phyloP scores from a whole-genome alignment of 306 rosid species.

The Ceratonia siliqua region DNA sequence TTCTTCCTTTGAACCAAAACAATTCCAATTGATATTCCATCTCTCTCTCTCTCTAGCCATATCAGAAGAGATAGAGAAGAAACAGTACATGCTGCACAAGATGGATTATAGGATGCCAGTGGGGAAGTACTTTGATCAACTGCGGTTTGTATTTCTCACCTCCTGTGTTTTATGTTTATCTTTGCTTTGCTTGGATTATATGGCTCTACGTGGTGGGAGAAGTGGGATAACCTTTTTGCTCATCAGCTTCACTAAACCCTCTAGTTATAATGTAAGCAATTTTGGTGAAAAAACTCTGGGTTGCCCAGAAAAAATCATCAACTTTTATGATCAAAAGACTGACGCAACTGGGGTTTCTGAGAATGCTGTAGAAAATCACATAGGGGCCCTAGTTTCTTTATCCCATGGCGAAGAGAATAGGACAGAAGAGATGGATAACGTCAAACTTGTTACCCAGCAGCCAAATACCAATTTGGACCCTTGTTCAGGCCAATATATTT shows the following conservation, averaged over 20 bases:
- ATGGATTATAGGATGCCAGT: slow-evolving; percentile 28
- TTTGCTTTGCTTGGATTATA: slow-evolving; percentile 40
- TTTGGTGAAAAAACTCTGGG: not conserved
- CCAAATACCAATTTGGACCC: slow-evolving; percentile 27
- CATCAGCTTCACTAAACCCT: slow-evolving; percentile 24
- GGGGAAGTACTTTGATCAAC: slow-evolving; percentile 31
- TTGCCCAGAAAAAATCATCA: not conserved
- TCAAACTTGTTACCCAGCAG: not conserved
- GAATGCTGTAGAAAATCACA: not conserved
- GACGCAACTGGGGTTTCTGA: not conserved
- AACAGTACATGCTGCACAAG: not conserved
- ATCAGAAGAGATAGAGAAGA: not conserved
- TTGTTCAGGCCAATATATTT: slow-evolving; percentile 50
- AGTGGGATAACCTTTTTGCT: slow-evolving; percentile 24
- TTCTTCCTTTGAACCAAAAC: not conserved
- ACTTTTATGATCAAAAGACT: not conserved
- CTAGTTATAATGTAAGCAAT: not conserved
- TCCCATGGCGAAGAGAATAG: not conserved
- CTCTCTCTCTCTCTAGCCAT: not conserved
- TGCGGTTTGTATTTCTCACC: slow-evolving; percentile 48
- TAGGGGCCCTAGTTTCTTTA: not conserved
- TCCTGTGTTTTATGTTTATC: slow-evolving; percentile 27
- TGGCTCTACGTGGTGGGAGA: slow-evolving; percentile 15
- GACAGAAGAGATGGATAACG: not conserved
- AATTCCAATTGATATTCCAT: not conserved